Evolutionary conservation across 495 filamentous ascomycete genomes (phyloP).

Genomic region (Pyronema omphalodes): DNA sequence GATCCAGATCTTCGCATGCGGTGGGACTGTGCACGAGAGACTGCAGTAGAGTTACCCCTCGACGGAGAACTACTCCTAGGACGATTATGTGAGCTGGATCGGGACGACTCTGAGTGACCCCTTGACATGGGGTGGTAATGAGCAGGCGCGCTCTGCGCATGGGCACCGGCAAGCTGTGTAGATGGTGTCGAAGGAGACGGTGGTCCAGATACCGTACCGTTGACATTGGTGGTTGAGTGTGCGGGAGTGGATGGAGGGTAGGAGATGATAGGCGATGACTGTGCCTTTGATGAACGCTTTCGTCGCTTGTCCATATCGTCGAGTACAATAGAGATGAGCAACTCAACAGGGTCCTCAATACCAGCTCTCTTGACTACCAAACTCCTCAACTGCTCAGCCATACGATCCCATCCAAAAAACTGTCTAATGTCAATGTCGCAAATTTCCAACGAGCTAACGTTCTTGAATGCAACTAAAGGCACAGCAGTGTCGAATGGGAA

Average conservation of each 20-base stretch:
- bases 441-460: conserved; percentile 78
- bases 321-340: conserved; percentile 78
- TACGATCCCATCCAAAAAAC: conserved; percentile 88
- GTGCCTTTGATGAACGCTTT: conserved; percentile 66
- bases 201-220: conserved; percentile 10
- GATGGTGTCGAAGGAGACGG: conserved; percentile 17
- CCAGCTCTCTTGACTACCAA: conserved; percentile 74
- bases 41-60: conserved; percentile 32
- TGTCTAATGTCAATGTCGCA: conserved; percentile 89
- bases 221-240: conserved; percentile 7
- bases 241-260: conserved; percentile 13
- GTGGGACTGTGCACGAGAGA: conserved; percentile 26
- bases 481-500: conserved; percentile 98
- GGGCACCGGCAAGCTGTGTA: conserved; percentile 12
- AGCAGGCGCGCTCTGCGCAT: conserved; percentile 10
- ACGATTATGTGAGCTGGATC: conserved; percentile 28
- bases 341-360: conserved; percentile 75
- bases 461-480: conserved; percentile 87
- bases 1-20: conserved; percentile 73
- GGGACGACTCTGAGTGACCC: conserved; percentile 31
- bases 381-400: conserved; percentile 79
- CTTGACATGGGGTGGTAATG: conserved; percentile 31
- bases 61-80: conserved; percentile 63
- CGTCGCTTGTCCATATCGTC: conserved; percentile 90
- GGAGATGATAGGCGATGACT: conserved; percentile 45